Conservation (phyloP, 2,329 filamentous ascomycete genomes). For the Ciborinia camelliae region DNA sequence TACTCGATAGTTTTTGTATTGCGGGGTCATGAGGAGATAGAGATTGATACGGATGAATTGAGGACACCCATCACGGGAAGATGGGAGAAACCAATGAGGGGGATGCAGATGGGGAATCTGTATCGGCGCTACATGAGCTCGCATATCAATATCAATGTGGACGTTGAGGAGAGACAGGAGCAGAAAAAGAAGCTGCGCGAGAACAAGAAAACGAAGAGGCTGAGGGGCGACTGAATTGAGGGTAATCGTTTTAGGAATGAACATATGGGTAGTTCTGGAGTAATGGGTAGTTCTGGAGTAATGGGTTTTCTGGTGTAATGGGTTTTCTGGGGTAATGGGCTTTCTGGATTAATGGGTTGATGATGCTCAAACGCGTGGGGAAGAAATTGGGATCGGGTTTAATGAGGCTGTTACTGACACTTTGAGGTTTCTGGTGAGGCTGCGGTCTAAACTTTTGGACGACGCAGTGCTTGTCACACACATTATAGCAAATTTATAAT, state of each 20-base stretch:
- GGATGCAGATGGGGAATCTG: conserved; percentile 25
- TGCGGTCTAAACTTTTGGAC: neutral
- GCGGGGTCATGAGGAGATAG: conserved; percentile 28
- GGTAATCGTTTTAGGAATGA: neutral
- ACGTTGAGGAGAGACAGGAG: conserved; percentile 25
- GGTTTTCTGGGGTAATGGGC: too few species aligned
- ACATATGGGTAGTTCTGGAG: neutral
- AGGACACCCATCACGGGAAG: conserved; percentile 30
- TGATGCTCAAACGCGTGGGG: too few species aligned
- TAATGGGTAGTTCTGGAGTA: neutral
- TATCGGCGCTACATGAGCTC: conserved; percentile 25
- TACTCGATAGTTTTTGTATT: conserved; percentile 35
- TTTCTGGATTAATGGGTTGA: neutral
- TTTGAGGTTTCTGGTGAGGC: neutral
- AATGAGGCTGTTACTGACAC: neutral
- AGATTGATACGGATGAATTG: conserved; percentile 29
- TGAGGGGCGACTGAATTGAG: neutral
- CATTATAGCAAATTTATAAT: neutral
- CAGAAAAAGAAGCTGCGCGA: conserved; percentile 28
- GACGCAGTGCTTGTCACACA: neutral
- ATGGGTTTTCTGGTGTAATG: too few species aligned
- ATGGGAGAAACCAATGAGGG: conserved; percentile 24
- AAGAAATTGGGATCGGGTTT: too few species aligned
- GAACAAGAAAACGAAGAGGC: conserved; percentile 15
- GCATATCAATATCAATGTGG: conserved; percentile 33